These are phyloP conservation scores for Fusarium nanum DNA, from an alignment of 2,329 filamentous ascomycete species.

Conservation along the genomic window DNA sequence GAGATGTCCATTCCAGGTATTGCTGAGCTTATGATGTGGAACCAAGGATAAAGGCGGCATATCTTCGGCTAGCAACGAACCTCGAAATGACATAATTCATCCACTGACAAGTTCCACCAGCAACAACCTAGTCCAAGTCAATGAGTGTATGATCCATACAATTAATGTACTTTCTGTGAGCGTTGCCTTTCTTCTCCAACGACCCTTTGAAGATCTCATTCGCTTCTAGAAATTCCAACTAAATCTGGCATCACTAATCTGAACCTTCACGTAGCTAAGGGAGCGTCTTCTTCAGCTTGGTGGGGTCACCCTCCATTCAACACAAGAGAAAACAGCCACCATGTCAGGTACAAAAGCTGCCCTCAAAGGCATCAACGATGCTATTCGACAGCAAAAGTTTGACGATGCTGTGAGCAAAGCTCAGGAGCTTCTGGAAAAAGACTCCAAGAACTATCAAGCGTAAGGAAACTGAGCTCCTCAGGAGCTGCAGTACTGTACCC, in stretches of 20 bases:
- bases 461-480: constrained; percentile 53
- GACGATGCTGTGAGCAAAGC: constrained; percentile 79
- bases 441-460: constrained; percentile 85
- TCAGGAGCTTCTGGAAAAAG: constrained; percentile 74
- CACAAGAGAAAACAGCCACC: constrained; percentile 34
- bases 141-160: constrained; percentile 21
- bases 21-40: neutral
- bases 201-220: neutral
- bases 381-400: constrained; percentile 82
- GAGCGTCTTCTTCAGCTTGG: constrained; percentile 20
- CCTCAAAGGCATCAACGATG: constrained; percentile 83
- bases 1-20: neutral
- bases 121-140: constrained; percentile 2
- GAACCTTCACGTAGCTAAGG: neutral
- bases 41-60: neutral
- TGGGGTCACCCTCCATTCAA: constrained; percentile 37
- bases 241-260: neutral
- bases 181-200: neutral
- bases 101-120: constrained; percentile 12
- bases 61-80: constrained; percentile 27
- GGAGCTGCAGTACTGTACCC: constrained; percentile 24
- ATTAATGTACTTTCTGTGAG: neutral
- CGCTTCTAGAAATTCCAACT: neutral
- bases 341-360: constrained; percentile 75
- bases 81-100: constrained; percentile 36